Evolutionary conservation across 2,329 filamentous ascomycete genomes (phyloP).

Genomic region (Alternaria ethzedia): DNA sequence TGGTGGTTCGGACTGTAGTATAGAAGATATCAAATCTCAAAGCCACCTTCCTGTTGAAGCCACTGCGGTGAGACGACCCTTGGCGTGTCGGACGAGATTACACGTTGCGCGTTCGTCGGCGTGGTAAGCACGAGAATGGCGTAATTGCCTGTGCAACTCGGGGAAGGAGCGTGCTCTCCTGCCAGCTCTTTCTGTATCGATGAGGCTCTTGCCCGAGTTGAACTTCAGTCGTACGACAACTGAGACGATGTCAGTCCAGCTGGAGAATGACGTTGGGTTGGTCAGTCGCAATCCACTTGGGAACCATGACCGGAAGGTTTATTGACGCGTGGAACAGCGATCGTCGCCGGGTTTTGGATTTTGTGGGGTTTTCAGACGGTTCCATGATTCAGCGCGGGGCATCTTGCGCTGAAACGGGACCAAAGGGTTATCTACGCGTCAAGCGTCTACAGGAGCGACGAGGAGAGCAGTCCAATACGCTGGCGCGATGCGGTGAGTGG

Average conservation of each 20-base stretch:
- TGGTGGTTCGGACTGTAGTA: neutral
- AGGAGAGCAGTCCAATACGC: neutral
- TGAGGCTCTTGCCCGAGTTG: neutral
- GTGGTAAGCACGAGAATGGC: constrained; percentile 3
- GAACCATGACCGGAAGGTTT: constrained; percentile 6
- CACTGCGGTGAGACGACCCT: constrained; percentile 5
- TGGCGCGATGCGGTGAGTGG: neutral
- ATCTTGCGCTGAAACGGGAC: neutral
- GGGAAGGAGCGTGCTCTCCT: neutral
- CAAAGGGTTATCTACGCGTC: neutral
- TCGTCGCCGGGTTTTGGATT: neutral
- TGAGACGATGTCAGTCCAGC: constrained; percentile 1
- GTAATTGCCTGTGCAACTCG: constrained; percentile 9
- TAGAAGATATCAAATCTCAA: neutral
- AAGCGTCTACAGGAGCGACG: neutral
- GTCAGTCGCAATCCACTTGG: neutral
- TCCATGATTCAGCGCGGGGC: neutral
- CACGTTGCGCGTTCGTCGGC: neutral
- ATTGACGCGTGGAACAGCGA: constrained; percentile 17
- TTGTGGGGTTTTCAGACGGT: neutral
- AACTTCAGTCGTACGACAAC: neutral
- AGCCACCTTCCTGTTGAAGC: neutral
- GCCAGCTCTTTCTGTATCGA: neutral
- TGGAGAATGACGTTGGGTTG: neutral
- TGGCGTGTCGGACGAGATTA: neutral